Conservation (phyloP, 441 rosid species). For the Populus hybrid region DNA sequence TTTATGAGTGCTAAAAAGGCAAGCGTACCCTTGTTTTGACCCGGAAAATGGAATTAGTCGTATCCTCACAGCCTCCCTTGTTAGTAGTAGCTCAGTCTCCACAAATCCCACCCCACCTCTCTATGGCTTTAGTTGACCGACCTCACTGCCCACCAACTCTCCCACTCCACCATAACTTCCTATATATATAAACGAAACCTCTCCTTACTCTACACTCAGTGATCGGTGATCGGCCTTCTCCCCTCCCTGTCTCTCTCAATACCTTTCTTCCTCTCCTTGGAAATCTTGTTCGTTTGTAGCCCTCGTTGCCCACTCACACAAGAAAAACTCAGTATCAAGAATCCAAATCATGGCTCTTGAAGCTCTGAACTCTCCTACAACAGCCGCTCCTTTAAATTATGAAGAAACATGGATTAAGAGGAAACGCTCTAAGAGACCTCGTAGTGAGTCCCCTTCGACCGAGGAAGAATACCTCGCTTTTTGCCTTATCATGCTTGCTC, state of each 20-base stretch:
- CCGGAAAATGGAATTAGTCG: slow-evolving; percentile 25
- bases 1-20: neutral
- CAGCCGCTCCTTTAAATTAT: slow-evolving; percentile 29
- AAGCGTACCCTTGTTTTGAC: slow-evolving; percentile 40
- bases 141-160: slow-evolving; percentile 32
- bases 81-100: slow-evolving; percentile 16
- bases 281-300: neutral
- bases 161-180: neutral
- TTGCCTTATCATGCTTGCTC: slow-evolving; percentile 90
- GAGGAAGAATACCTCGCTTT: slow-evolving; percentile 88
- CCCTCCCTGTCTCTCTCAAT: neutral
- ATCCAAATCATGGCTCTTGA: slow-evolving; percentile 69
- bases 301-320: neutral
- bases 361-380: slow-evolving; percentile 57
- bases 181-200: slow-evolving; percentile 1
- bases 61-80: too few relatives aligned
- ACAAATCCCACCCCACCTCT: slow-evolving; percentile 4
- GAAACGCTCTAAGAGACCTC: slow-evolving; percentile 63
- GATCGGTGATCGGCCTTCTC: neutral
- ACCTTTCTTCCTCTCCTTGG: neutral
- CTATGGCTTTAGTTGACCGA: slow-evolving; percentile 44
- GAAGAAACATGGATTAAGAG: slow-evolving; percentile 68
- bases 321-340: neutral
- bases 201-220: slow-evolving; percentile 5
- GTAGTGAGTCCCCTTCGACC: slow-evolving; percentile 37